Percentiles rank a stretch among this genome's conserved stretches.
These are phyloP conservation scores for Atkinsonella hypoxylon DNA, from an alignment of 2,329 filamentous ascomycete genomes.

Conservation along the genomic window DNA sequence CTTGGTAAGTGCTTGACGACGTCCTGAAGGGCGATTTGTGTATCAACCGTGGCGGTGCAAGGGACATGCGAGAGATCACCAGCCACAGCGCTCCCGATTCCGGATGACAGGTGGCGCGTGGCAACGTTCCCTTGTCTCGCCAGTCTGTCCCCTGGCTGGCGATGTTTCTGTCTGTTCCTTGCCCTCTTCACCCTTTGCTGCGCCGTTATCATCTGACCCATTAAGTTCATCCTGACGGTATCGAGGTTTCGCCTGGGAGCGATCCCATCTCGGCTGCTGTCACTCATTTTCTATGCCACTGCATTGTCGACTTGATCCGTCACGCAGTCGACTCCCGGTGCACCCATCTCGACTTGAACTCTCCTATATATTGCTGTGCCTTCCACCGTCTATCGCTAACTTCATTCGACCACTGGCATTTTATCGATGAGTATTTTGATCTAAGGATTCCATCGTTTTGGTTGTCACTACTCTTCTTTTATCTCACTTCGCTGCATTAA, in stretches of 20 bases:
- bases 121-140: background rate
- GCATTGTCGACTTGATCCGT: background rate
- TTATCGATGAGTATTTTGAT: background rate
- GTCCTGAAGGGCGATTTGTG: too few species aligned
- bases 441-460: background rate
- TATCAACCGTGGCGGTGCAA: background rate
- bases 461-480: background rate
- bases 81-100: background rate
- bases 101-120: background rate
- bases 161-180: background rate
- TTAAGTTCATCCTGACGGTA: conserved; percentile 1
- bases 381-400: background rate
- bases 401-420: background rate
- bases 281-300: conserved; percentile 3
- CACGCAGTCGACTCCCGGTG: background rate
- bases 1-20: too few species aligned
- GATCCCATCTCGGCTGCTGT: background rate
- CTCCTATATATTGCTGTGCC: background rate
- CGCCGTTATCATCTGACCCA: background rate
- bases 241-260: conserved; percentile 5
- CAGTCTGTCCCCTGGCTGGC: background rate
- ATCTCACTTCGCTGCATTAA: background rate
- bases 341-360: background rate
- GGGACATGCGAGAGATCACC: background rate
- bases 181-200: background rate